phyloP scores from a whole-genome alignment of 441 rosid genomes.

The Daphne laureola region DNA sequence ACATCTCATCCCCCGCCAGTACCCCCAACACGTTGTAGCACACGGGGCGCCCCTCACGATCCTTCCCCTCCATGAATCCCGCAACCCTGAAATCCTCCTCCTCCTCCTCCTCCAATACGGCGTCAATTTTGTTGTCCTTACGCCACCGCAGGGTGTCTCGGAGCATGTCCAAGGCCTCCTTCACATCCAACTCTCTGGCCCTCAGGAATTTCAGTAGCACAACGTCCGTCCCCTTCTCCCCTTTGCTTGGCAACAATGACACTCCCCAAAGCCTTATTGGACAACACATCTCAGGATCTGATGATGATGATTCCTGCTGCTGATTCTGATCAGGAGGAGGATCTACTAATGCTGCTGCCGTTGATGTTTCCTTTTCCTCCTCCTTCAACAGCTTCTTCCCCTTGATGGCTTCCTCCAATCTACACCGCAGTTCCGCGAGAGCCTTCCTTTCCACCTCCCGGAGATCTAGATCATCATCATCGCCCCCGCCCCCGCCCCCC shows the following conservation, averaged over 20 bases:
- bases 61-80: conserved; percentile 30
- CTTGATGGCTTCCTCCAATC: conserved; percentile 39
- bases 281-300: conserved; percentile 1
- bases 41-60: conserved; percentile 40
- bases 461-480: no score
- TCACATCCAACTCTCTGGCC: conserved; percentile 38
- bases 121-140: conserved; percentile 32
- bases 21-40: conserved; percentile 42
- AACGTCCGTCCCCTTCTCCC: conserved; percentile 29
- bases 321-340: no score
- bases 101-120: conserved; percentile 31
- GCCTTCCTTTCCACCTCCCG: conserved; percentile 39
- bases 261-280: conserved; percentile 35
- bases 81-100: conserved; percentile 20
- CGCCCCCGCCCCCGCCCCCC: no score
- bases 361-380: not conserved
- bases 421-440: conserved; percentile 29
- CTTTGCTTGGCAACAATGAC: conserved; percentile 36
- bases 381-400: conserved; percentile 20
- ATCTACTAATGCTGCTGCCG: no score
- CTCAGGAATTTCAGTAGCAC: conserved; percentile 37
- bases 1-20: conserved; percentile 21
- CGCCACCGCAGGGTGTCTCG: conserved; percentile 42
- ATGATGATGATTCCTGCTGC: not conserved
- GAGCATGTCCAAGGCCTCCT: conserved; percentile 46